Base-by-base conservation (phyloP, 2,329 filamentous ascomycete genomes). In the Rutstroemia sydowiana region DNA sequence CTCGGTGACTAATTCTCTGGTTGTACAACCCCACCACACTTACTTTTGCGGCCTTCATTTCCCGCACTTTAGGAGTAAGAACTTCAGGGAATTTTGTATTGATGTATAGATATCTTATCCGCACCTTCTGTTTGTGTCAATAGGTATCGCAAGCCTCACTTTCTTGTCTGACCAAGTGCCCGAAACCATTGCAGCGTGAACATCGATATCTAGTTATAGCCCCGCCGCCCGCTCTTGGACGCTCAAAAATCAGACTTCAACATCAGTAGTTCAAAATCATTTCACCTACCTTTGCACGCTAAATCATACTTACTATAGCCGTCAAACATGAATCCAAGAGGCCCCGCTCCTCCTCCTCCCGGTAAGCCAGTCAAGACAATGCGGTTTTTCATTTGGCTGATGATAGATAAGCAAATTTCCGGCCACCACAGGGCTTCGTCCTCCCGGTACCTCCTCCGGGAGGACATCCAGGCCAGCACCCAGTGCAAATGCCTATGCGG, bases 401-500 rank as follows among this genome's bases (percentile, higher is more conserved):
- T n/a, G 23, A 20, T 13, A 21, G 8, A 9, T 37, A 26, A 42
- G 40, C 6, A 40, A 11, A 45, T 10, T 21, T 30, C 11, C 9
- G 37, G 7, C 37, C 37, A n/a, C 37, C 1, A 18, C 37, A 18
- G 18, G 39, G 39, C 5, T 26, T 26, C 23, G 32, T 13, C 32
- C 32, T 34, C 32, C 4, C 3, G 11, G 14, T 34, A n/a, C 10
- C 14, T 11, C 32, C 5, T 13, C 32, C 32, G 10, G 32, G 32
- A 34, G 11, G 11, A 10, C 32, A 11, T 10, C 39, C 39, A 13
- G 39, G 30, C 20, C 43, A 26, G 14, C 43, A 45, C 3, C 50
- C 42, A 45, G 50, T 49, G 39, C 51, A 43, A 20, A 48, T 49
- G 23, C 51, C 45, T 31, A 23, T 44, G 30, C 46, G 39, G 21